Base-by-base conservation (phyloP, 352 stramenopile genomes). In the Globisporangium radiosum region DNA sequence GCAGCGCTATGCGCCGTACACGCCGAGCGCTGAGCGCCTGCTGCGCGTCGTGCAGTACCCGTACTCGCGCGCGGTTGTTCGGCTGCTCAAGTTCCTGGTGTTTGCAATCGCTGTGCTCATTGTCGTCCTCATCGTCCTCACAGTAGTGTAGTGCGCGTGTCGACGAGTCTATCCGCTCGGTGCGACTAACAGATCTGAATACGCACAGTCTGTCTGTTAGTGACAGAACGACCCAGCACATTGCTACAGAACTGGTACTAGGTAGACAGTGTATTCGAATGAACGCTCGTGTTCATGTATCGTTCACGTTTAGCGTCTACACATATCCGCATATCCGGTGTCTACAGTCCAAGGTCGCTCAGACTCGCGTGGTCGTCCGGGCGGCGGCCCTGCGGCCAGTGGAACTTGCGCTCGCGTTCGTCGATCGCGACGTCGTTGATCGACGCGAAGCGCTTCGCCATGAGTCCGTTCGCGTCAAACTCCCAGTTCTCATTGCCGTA, bases 401-500 rank as follows among this genome's bases (percentile, higher is more conserved):
- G 75, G 68, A 77, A 88, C 53, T 76, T 66, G 56, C 88, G 80
- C 45, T 96, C 83, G 40, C 59, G 62, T 38, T 88, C 81, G 8
- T 66, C 38, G 61, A 95, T 96, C 0, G 70, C 59, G 4, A 94
- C 57, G 66, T 96, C 88, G 63, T 96, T 95, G 71, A 95, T 94
- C 39, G 64, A 83, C 37, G 86, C 86, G 70, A 86, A 87, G 47
- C 88, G 82, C 68, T 81, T 69, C 19, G 78, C 70, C 87, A 96
- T 96, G 60, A 76, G 75, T 5, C 88, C 88, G 36, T 80, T 43
- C 4, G 70, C 73, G 43, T 96, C 73, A 60, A 96, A 96, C 52
- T 87, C 76, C 87, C 88, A 96, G 65, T 95, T 92, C 63, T 96
- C 88, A 55, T 96, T 95, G 47, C 88, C 88, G 62, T 96, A 90